phyloP scores from a whole-genome alignment of 2,329 filamentous ascomycete species.

The Teratosphaeria destructans region DNA sequence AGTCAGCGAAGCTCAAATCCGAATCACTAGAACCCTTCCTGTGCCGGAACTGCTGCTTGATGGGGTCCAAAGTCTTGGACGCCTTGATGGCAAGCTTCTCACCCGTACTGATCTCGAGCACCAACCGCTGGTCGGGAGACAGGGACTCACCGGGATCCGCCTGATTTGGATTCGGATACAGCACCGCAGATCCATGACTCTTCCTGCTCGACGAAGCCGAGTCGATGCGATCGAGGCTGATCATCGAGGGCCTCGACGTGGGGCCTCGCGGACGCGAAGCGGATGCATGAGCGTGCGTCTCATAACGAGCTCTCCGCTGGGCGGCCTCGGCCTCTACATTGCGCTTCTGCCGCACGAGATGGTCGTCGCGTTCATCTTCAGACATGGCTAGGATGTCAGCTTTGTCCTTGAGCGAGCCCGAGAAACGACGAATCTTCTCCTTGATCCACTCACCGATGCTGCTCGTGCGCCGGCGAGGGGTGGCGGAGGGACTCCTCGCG shows the following conservation, averaged over 20 bases:
- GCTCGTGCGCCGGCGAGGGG: not conserved
- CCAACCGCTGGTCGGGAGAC: not conserved
- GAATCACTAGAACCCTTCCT: not conserved
- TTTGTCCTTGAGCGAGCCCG: constrained; percentile 1
- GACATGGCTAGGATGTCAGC: constrained; percentile 2
- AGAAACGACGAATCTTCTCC: not conserved
- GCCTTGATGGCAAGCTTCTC: not conserved
- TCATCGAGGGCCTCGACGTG: not conserved
- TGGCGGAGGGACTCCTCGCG: not conserved
- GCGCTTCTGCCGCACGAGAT: not conserved
- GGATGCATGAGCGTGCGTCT: not conserved
- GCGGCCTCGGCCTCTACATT: not conserved
- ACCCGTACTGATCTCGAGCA: not conserved
- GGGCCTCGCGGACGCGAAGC: not conserved
- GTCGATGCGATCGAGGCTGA: not conserved
- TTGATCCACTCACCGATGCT: not conserved
- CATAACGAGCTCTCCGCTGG: not conserved
- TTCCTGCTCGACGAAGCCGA: not conserved
- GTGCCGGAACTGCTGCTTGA: not conserved
- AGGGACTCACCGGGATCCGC: not conserved
- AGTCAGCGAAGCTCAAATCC: not conserved
- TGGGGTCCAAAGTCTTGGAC: constrained; percentile 1
- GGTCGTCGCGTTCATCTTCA: not conserved
- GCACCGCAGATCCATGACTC: not conserved
- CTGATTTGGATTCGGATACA: not conserved